These are phyloP conservation scores for Mastigamoeba balamuthi DNA, from an alignment of 78 protist species.

Conservation along the genomic window DNA sequence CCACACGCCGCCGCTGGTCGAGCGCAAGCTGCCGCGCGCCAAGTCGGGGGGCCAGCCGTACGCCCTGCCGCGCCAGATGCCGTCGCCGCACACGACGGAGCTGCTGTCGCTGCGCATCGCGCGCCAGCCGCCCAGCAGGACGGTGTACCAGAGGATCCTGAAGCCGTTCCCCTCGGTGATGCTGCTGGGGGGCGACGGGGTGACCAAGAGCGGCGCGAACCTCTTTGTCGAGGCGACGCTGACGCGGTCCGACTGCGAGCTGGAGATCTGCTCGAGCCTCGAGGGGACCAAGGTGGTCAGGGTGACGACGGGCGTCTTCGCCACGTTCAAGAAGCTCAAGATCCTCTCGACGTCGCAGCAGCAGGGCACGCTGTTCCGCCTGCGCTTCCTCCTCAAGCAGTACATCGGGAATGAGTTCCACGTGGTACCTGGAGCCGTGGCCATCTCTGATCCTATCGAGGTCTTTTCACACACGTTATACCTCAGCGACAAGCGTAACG, in stretches of 20 bases:
- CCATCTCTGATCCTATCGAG: slow-evolving; percentile 54
- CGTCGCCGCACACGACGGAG: not conserved
- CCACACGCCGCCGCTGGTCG: not conserved
- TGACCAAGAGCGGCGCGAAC: slow-evolving; percentile 13
- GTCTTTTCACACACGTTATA: slow-evolving; percentile 60
- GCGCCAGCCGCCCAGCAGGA: slow-evolving; percentile 50
- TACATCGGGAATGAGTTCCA: slow-evolving; percentile 46
- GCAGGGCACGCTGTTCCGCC: slow-evolving; percentile 51
- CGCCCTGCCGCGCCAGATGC: not conserved
- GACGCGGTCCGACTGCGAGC: slow-evolving; percentile 29
- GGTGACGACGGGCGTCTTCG: slow-evolving; percentile 36
- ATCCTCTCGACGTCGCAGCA: slow-evolving; percentile 49
- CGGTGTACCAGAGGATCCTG: slow-evolving; percentile 61
- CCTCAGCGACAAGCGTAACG: slow-evolving; percentile 42
- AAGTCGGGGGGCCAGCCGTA: not conserved
- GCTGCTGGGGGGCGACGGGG: slow-evolving; percentile 38
- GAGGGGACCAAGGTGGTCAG: slow-evolving; percentile 47
- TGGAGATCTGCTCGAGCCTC: slow-evolving; percentile 19
- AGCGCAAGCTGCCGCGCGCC: not conserved
- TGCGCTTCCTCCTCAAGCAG: slow-evolving; percentile 35
- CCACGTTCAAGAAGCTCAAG: slow-evolving; percentile 48
- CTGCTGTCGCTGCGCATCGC: slow-evolving; percentile 36
- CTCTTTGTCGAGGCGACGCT: slow-evolving; percentile 52
- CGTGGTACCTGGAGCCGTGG: slow-evolving; percentile 27
- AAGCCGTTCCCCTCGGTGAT: slow-evolving; percentile 63